phyloP scores from a whole-genome alignment of 495 filamentous ascomycete species.

The Talaromyces stipitatus region DNA sequence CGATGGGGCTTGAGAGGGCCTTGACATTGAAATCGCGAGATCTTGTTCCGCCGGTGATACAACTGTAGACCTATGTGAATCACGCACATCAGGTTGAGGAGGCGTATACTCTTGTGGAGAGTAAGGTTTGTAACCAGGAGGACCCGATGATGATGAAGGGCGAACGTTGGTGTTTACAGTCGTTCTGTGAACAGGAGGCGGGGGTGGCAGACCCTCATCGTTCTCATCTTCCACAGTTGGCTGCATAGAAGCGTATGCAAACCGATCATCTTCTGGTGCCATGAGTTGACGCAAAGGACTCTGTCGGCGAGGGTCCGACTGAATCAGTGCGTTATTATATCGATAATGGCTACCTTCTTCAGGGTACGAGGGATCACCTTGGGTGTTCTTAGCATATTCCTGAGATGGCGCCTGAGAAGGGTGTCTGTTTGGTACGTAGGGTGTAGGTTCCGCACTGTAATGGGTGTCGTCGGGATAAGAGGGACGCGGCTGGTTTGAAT shows the following conservation, averaged over 20 bases:
- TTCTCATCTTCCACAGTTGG: conserved; percentile 63
- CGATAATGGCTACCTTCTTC: conserved; percentile 8
- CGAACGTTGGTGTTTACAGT: conserved; percentile 20
- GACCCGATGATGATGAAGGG: conserved; percentile 22
- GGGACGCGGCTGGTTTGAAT: neutral
- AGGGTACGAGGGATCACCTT: neutral
- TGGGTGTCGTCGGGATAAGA: neutral
- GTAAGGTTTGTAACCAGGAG: conserved; percentile 29
- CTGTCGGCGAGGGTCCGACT: conserved; percentile 15
- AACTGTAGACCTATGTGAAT: neutral
- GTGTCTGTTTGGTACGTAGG: conserved; percentile 13
- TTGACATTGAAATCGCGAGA: conserved; percentile 42
- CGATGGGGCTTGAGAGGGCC: conserved; percentile 5
- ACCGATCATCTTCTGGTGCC: conserved; percentile 22
- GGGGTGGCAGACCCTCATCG: conserved; percentile 43
- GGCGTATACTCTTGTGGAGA: conserved; percentile 21
- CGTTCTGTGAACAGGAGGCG: conserved; percentile 40
- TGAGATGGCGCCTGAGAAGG: neutral
- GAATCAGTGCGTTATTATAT: conserved; percentile 15
- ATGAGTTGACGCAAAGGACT: conserved; percentile 13
- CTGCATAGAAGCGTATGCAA: conserved; percentile 51
- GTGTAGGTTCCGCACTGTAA: conserved; percentile 15
- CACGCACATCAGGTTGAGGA: conserved; percentile 7
- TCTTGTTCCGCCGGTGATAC: conserved; percentile 35
- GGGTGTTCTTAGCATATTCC: neutral